These are phyloP conservation scores for Inonotus hispidus DNA, from an alignment of 1,284 basidiomycete genomes.

Conservation along the genomic window DNA sequence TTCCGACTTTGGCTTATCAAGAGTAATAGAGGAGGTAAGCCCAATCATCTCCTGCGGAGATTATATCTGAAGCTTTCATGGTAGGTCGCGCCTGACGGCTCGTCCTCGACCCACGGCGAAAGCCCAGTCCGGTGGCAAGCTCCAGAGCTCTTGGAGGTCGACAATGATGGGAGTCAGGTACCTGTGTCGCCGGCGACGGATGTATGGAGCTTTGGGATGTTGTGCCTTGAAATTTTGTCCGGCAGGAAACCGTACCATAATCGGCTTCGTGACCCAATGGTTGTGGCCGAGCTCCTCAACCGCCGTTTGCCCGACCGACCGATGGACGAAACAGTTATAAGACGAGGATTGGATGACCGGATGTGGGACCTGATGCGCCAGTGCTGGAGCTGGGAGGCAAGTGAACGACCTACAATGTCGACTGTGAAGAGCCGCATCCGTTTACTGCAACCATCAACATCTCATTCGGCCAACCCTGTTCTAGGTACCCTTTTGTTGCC, in stretches of 20 bases:
- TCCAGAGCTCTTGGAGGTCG: conserved; percentile 31
- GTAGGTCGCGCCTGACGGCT: conserved; percentile 28
- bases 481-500: neutral
- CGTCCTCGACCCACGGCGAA: conserved; percentile 21
- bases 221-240: conserved; percentile 38
- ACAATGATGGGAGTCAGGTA: conserved; percentile 21
- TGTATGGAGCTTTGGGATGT: conserved; percentile 42
- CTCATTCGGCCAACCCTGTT: neutral
- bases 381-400: conserved; percentile 37
- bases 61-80: neutral
- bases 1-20: conserved; percentile 40
- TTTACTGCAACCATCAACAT: neutral
- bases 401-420: conserved; percentile 34
- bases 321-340: conserved; percentile 21
- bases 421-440: conserved; percentile 6
- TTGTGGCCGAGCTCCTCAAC: conserved; percentile 29
- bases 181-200: conserved; percentile 34
- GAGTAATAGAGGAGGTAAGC: conserved; percentile 36
- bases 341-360: conserved; percentile 30
- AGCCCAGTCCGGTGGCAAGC: conserved; percentile 35
- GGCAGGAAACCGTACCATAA: conserved; percentile 34
- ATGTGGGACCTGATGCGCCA: conserved; percentile 36
- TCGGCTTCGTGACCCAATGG: conserved; percentile 27
- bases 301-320: conserved; percentile 31
- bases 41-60: neutral